These are phyloP conservation scores for Macrolepiota dolichaula DNA, from an alignment of 768 basidiomycete genomes.

Conservation along the genomic window DNA sequence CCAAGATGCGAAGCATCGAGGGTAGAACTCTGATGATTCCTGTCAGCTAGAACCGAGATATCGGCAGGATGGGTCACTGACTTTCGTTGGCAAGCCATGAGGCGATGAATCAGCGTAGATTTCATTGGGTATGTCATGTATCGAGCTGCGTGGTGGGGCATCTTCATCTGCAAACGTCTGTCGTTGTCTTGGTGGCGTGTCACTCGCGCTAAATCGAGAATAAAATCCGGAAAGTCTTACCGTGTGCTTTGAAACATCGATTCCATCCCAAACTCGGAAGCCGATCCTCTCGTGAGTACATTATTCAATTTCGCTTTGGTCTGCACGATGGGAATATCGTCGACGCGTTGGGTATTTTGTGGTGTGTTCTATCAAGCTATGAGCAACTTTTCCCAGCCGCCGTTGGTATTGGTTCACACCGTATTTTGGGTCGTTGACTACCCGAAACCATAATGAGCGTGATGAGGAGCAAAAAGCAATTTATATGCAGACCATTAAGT, in stretches of 20 bases:
- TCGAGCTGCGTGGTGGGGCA: slow-evolving; percentile 73
- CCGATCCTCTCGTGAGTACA: slow-evolving; percentile 56
- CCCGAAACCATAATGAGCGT: neutral
- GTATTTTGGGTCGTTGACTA: slow-evolving; percentile 65
- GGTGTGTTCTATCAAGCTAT: slow-evolving; percentile 34
- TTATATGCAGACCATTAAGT: slow-evolving; percentile 59
- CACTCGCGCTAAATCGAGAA: slow-evolving; percentile 1
- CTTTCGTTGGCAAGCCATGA: slow-evolving; percentile 42
- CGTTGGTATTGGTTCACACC: slow-evolving; percentile 28
- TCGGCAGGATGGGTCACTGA: slow-evolving; percentile 23
- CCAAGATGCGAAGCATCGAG: slow-evolving; percentile 37
- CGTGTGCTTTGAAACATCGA: slow-evolving; percentile 80
- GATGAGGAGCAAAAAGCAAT: neutral
- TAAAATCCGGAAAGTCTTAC: slow-evolving; percentile 28
- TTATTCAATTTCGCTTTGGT: slow-evolving; percentile 83
- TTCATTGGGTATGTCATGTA: slow-evolving; percentile 72
- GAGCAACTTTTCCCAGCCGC: neutral
- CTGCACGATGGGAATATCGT: slow-evolving; percentile 71
- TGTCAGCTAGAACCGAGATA: slow-evolving; percentile 1
- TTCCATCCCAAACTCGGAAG: slow-evolving; percentile 77
- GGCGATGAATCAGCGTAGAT: slow-evolving; percentile 24
- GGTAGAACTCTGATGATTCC: slow-evolving; percentile 29
- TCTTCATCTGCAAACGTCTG: slow-evolving; percentile 72
- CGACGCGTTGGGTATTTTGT: slow-evolving; percentile 58
- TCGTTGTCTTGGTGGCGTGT: slow-evolving; percentile 39